Base-by-base conservation (phyloP, 345 rosid species). In the Psidium friedrichsthalianum region DNA sequence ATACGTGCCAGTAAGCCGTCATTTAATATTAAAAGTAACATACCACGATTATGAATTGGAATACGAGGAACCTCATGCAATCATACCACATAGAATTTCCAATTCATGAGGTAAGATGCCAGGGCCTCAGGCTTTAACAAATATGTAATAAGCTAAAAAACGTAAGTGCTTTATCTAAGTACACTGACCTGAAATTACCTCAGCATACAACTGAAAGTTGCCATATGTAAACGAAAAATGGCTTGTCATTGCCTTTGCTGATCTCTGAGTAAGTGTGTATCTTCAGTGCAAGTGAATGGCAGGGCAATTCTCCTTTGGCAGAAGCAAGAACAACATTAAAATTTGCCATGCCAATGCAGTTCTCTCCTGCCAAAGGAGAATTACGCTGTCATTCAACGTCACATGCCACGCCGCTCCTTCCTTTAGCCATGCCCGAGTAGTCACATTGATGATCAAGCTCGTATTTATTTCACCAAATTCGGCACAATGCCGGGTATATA, bases 261-360 rank as follows among this genome's bases (percentile, higher is more conserved):
- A 64, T 11, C 6, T 29, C 20, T 32, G 76, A 64, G 24, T 64
- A 8, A 16, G 6, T 61, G 29, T 14, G n/a, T 61, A 64, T 32
- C 20, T 16, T 64, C 44, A 42, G 40, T n/a, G 56, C 40, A 52
- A 59, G 57, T 51, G 81, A 85, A 85, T 85, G 84, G 84, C 84
- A 82, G 82, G 83, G 84, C 83, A 58, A 85, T 85, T 82, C 87
- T 85, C 87, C 87, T 82, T 85, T 85, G 87, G 87, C 84, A 6
- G 24, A 29, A 64, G 78, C 78, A 64, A 56, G 74, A 56, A 40
- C 24, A 18, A 5, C 78, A 8, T 69, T 8, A 18, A 69, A 69
- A 24, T 32, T 69, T 32, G 8, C 47, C 47, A 69, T 18, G 78
- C 47, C 44, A 32, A 69, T 69, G 78, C 78, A 32, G 24, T 32